Conservation (phyloP, 164 flowering plant species). For the Malania oleifera region DNA sequence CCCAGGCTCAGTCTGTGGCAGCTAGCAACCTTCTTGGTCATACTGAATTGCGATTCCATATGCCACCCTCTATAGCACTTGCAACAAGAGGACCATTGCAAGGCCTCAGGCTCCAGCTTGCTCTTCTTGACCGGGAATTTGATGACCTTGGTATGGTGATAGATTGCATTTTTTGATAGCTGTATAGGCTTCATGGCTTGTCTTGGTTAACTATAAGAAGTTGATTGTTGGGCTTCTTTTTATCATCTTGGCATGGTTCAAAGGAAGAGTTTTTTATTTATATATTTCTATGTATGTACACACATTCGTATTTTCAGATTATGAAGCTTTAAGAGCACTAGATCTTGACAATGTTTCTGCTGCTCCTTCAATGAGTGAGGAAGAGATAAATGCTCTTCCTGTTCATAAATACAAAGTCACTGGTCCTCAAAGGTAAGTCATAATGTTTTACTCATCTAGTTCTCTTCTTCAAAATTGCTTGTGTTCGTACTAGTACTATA, state of each 20-base stretch:
- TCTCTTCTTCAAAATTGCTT: too few relatives aligned
- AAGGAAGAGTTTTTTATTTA: not conserved
- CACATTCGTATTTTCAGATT: too few relatives aligned
- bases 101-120: constrained; percentile 94
- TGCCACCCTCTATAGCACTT: constrained; percentile 90
- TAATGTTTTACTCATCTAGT: too few relatives aligned
- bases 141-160: constrained; percentile 84
- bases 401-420: constrained; percentile 75
- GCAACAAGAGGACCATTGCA: constrained; percentile 90
- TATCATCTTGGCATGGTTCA: too few relatives aligned
- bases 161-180: too few relatives aligned
- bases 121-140: constrained; percentile 95
- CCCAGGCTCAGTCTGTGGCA: constrained; percentile 81
- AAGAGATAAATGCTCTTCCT: constrained; percentile 93
- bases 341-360: constrained; percentile 56
- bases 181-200: too few relatives aligned
- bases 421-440: constrained; percentile 47
- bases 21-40: constrained; percentile 85
- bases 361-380: constrained; percentile 82
- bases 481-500: too few relatives aligned
- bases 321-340: constrained; percentile 74
- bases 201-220: too few relatives aligned
- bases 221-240: too few relatives aligned
- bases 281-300: too few relatives aligned
- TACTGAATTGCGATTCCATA: constrained; percentile 75